phyloP scores from a whole-genome alignment of 2,329 filamentous ascomycete genomes.

The Drechslerella coelobrocha region DNA sequence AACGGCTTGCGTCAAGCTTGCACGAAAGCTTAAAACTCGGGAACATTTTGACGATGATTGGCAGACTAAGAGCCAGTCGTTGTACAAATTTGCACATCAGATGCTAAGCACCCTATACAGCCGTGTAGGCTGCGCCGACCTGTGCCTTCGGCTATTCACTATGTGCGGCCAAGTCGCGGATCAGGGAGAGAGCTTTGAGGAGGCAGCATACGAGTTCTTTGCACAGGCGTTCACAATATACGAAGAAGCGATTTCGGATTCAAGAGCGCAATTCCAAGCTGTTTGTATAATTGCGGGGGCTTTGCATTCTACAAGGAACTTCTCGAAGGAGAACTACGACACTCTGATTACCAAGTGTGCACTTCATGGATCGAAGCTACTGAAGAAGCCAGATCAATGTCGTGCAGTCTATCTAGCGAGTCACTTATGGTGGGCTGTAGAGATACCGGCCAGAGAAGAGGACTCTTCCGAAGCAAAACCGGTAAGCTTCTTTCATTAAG shows the following conservation, averaged over 20 bases:
- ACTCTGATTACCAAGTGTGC: conserved; percentile 98
- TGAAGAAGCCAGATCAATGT: conserved; percentile 98
- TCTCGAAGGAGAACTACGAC: conserved; percentile 97
- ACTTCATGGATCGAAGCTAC: conserved; percentile 91
- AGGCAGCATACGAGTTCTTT: conserved; percentile 97
- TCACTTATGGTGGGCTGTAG: conserved; percentile 97
- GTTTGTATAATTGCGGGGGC: conserved; percentile 92
- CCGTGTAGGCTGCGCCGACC: conserved; percentile 84
- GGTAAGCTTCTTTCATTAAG: conserved; percentile 63
- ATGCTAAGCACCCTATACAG: conserved; percentile 85
- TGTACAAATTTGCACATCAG: conserved; percentile 96
- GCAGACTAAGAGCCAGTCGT: conserved; percentile 74
- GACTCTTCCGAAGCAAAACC: conserved; percentile 81
- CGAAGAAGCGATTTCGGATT: conserved; percentile 94
- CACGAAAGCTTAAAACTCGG: conserved; percentile 83
- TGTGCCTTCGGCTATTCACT: conserved; percentile 87
- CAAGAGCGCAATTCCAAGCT: conserved; percentile 94
- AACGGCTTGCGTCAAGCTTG: conserved; percentile 86
- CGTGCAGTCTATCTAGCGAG: conserved; percentile 94
- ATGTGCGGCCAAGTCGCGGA: conserved; percentile 92
- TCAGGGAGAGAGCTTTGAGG: conserved; percentile 81
- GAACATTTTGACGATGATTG: conserved; percentile 80
- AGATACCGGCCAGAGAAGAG: conserved; percentile 76
- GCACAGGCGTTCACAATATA: conserved; percentile 98
- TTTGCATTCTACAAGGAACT: conserved; percentile 85